Evolutionary conservation across 768 basidiomycete species (phyloP).

Genomic region (Hericium erinaceus): DNA sequence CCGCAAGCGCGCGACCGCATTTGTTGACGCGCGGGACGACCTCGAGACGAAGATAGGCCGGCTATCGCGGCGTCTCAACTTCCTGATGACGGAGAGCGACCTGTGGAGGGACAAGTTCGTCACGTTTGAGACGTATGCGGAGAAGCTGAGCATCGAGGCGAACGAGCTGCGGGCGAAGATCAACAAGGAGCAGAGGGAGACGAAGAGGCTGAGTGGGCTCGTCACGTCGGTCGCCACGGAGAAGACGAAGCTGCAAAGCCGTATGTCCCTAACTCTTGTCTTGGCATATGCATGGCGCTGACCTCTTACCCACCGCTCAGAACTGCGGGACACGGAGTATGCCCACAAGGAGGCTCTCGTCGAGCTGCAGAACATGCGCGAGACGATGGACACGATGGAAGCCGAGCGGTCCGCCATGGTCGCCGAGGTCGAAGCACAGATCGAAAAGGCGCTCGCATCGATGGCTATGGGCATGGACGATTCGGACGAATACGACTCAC

Average conservation of each 20-base stretch:
- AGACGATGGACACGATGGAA: constrained; percentile 83
- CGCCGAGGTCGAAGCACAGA: constrained; percentile 88
- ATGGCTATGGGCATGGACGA: constrained; percentile 78
- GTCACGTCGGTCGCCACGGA: constrained; percentile 71
- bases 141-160: constrained; percentile 81
- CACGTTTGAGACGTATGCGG: constrained; percentile 89
- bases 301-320: constrained; percentile 27
- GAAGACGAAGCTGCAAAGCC: constrained; percentile 67
- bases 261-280: constrained; percentile 35
- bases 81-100: constrained; percentile 86
- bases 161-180: constrained; percentile 79
- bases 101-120: constrained; percentile 92
- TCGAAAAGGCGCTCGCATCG: constrained; percentile 75
- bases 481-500: constrained; percentile 58
- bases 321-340: constrained; percentile 71
- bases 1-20: constrained; percentile 88
- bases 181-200: constrained; percentile 85
- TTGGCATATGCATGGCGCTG: not conserved
- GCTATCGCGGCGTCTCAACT: constrained; percentile 76
- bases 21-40: constrained; percentile 89
- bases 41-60: constrained; percentile 91
- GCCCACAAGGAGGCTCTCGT: constrained; percentile 72
- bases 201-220: constrained; percentile 72
- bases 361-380: constrained; percentile 80
- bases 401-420: constrained; percentile 82